A percentile compares a stretch with the other conserved stretches of the same genome.
Conservation (phyloP, 306 rosid genomes). For the Castanea mollissima region DNA sequence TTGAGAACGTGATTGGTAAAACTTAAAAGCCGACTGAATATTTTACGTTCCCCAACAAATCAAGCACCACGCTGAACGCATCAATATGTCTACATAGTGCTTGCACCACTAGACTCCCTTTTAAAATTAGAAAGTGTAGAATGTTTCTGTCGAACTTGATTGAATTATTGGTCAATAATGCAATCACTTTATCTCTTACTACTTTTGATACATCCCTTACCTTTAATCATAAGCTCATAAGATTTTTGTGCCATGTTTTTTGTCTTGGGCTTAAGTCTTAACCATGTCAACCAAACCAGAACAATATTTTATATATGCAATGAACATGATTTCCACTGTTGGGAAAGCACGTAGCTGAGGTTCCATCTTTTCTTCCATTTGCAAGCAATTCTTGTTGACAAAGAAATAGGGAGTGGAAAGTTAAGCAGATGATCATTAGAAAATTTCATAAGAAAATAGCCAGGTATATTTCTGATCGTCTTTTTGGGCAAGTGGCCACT, state of each 20-base stretch:
- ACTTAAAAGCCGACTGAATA: background rate
- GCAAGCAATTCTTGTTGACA: background rate
- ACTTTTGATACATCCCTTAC: conserved; percentile 15
- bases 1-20: background rate
- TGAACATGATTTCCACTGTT: background rate
- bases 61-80: background rate
- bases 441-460: background rate
- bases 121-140: background rate
- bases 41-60: background rate
- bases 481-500: no score
- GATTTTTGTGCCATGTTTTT: conserved; percentile 17
- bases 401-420: background rate
- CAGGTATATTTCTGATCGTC: no score
- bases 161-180: conserved; percentile 32
- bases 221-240: conserved; percentile 5
- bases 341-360: background rate
- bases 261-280: background rate
- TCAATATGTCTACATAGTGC: conserved; percentile 20
- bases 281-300: background rate
- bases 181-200: conserved; percentile 25
- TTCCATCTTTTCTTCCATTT: background rate
- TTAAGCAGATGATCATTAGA: background rate
- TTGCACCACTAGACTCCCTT: conserved; percentile 26
- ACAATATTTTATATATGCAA: background rate
- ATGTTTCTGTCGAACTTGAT: conserved; percentile 6